Percentiles rank a stretch among this genome's conserved stretches.
These are phyloP conservation scores for Aspergillus terreus DNA, from an alignment of 2,329 filamentous ascomycete species.

Conservation along the genomic window DNA sequence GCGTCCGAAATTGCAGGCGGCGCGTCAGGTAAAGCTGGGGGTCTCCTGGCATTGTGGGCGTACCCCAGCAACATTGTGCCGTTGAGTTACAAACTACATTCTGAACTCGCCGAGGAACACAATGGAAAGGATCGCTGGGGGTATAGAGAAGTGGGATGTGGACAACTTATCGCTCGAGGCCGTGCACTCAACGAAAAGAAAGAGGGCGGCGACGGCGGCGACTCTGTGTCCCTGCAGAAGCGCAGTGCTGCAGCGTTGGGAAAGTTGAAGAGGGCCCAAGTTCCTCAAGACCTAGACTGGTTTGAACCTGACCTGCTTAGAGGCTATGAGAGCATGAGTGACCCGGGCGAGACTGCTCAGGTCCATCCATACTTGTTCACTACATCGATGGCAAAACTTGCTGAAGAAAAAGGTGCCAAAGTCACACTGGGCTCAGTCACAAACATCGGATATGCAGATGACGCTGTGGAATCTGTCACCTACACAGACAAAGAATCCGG, in stretches of 20 bases:
- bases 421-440: conserved; percentile 68
- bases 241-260: conserved; percentile 49
- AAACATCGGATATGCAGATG: conserved; percentile 55
- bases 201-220: conserved; percentile 22
- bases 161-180: conserved; percentile 56
- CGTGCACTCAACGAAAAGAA: conserved; percentile 36
- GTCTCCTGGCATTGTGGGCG: conserved; percentile 85
- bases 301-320: conserved; percentile 64
- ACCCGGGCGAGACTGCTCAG: conserved; percentile 76
- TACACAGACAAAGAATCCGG: conserved; percentile 55
- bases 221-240: conserved; percentile 54
- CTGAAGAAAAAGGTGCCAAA: conserved; percentile 64
- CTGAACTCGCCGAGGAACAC: conserved; percentile 79
- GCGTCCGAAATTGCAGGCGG: conserved; percentile 81
- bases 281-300: conserved; percentile 83
- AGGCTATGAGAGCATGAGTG: conserved; percentile 80
- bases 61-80: conserved; percentile 82
- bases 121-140: conserved; percentile 77
- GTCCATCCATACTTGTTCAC: conserved; percentile 93
- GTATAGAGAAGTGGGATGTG: conserved; percentile 75
- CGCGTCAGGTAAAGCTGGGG: conserved; percentile 91
- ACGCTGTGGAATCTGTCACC: conserved; percentile 59
- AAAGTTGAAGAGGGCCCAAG: conserved; percentile 53
- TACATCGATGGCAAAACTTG: conserved; percentile 73
- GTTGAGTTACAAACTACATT: conserved; percentile 78